These are phyloP conservation scores for Podaxis mareebaensis DNA, from an alignment of 768 basidiomycete genomes.

Conservation along the genomic window DNA sequence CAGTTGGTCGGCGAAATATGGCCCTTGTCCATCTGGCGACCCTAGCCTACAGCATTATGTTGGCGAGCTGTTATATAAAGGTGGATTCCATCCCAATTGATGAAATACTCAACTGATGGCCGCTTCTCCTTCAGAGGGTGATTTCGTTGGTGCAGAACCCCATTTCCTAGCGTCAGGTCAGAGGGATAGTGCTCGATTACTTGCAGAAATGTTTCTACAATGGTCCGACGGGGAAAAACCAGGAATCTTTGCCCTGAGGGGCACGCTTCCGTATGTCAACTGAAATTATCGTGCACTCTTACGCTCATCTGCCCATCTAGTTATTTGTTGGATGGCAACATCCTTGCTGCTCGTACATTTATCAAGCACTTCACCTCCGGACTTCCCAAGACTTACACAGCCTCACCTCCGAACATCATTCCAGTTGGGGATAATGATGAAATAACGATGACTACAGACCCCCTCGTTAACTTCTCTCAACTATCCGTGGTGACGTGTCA, in stretches of 20 bases:
- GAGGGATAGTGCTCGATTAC: constrained; percentile 82
- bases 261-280: constrained; percentile 77
- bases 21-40: constrained; percentile 85
- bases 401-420: constrained; percentile 26
- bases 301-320: constrained; percentile 34
- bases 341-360: constrained; percentile 94
- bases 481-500: constrained; percentile 89
- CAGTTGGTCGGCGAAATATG: constrained; percentile 86
- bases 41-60: constrained; percentile 86
- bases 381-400: constrained; percentile 41
- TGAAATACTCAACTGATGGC: background rate
- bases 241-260: constrained; percentile 83
- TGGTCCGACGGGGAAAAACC: constrained; percentile 89
- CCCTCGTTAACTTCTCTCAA: constrained; percentile 86
- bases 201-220: constrained; percentile 84
- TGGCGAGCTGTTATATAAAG: constrained; percentile 86
- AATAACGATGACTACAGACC: constrained; percentile 72
- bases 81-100: constrained; percentile 34
- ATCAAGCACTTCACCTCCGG: constrained; percentile 75
- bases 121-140: constrained; percentile 55
- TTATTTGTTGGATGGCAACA: constrained; percentile 82
- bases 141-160: constrained; percentile 72
- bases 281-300: background rate
- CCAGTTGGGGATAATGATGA: constrained; percentile 54
- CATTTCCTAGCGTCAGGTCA: constrained; percentile 87